Conservation (phyloP, 345 rosid species). For the Citrus medica region DNA sequence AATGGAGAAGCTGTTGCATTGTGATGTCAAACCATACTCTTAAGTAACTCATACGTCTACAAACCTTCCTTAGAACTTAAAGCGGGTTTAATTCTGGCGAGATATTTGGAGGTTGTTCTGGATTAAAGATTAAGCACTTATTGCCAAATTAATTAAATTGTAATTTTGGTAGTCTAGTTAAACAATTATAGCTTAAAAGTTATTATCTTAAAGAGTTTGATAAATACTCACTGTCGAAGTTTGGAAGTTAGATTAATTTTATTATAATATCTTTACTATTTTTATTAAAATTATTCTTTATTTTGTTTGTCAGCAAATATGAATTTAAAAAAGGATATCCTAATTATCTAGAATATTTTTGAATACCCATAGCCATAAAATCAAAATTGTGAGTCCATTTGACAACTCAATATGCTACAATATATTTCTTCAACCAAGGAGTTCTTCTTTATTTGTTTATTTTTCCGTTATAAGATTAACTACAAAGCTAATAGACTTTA, state of each 20-base stretch:
- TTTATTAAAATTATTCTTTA: too few species aligned
- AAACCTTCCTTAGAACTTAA: not conserved
- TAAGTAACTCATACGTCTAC: not conserved
- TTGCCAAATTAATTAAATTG: not conserved
- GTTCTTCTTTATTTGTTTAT: too few species aligned
- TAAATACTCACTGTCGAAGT: too few species aligned
- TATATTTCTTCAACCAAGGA: not conserved
- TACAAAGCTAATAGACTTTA: not conserved
- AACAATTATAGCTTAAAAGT: too few species aligned
- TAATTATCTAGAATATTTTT: not conserved
- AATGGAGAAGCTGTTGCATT: slow-evolving; percentile 1
- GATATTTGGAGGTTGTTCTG: not conserved
- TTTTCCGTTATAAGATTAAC: not conserved
- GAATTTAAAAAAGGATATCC: not conserved
- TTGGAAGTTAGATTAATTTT: too few species aligned
- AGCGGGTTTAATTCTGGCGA: not conserved
- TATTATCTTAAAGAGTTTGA: too few species aligned
- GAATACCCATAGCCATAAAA: not conserved
- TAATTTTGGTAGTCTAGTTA: not conserved
- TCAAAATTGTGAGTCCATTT: not conserved
- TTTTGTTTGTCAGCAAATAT: not conserved
- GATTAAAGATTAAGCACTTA: not conserved
- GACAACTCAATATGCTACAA: not conserved
- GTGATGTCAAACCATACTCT: slow-evolving; percentile 17
- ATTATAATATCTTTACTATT: too few species aligned